Percentiles rank a stretch among this genome's conserved stretches.
Evolutionary conservation across 169 alveolate genomes (phyloP).

Genomic region (Pseudocohnilembus persalinus): DNA sequence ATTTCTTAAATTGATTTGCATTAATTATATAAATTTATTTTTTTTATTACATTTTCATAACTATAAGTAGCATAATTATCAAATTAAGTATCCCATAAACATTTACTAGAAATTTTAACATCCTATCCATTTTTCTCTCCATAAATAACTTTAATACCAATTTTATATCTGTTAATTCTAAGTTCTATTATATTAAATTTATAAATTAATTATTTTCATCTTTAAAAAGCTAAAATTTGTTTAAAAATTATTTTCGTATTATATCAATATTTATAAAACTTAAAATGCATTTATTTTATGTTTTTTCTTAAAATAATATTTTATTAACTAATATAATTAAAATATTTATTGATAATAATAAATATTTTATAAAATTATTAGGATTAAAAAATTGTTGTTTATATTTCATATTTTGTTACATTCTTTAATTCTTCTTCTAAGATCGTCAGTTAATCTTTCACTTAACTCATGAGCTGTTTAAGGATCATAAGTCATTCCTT

Average conservation of each 20-base stretch:
- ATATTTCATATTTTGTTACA: no score
- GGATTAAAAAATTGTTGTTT: no score
- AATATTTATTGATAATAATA: no score
- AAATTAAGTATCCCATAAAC: conserved; percentile 42
- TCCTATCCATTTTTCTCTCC: conserved; percentile 51
- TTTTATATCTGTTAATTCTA: conserved; percentile 42
- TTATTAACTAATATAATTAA: no score
- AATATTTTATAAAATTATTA: no score
- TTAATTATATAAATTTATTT: not conserved
- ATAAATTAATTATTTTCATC: not conserved
- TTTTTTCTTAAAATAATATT: no score
- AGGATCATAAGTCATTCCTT: not conserved
- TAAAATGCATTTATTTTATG: no score
- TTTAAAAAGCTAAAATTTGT: not conserved
- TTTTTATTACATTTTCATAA: conserved; percentile 28
- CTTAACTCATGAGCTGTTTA: not conserved
- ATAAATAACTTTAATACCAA: conserved; percentile 31
- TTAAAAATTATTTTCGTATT: not conserved
- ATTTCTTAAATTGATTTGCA: not conserved
- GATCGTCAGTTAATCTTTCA: not conserved
- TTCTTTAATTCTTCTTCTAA: not conserved
- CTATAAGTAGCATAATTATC: conserved; percentile 45
- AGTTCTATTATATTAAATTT: conserved; percentile 20
- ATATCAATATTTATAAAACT: no score
- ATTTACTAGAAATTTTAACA: conserved; percentile 35